Evolutionary conservation across 1,139 yeast species (phyloP).

Genomic region (Hyphopichia fennica): DNA sequence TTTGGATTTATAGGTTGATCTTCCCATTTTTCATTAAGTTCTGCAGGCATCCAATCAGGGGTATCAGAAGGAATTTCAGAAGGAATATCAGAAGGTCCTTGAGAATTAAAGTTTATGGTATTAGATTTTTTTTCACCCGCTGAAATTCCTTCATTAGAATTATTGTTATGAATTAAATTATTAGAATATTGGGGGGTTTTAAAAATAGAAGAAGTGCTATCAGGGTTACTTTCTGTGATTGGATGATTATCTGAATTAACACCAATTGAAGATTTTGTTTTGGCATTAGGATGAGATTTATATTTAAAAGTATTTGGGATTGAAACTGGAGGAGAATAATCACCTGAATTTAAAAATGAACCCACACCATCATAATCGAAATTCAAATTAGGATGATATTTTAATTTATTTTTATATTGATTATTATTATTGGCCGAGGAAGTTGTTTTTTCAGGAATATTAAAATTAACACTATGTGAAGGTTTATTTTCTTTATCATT

Average conservation of each 20-base stretch:
- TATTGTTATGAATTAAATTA: not conserved
- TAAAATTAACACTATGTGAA: not conserved
- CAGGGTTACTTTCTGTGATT: too few relatives aligned
- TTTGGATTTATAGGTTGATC: conserved; percentile 6
- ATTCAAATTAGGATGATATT: conserved; percentile 34
- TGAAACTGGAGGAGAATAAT: conserved; percentile 22
- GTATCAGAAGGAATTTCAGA: too few relatives aligned
- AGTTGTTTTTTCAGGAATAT: not conserved
- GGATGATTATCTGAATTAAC: not conserved
- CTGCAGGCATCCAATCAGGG: conserved; percentile 50
- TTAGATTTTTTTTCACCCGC: not conserved
- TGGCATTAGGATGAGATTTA: conserved; percentile 49
- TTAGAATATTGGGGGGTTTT: not conserved
- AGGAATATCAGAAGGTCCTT: too few relatives aligned
- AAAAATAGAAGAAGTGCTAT: not conserved
- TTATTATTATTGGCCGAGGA: conserved; percentile 1
- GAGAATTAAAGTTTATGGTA: not conserved
- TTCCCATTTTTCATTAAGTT: conserved; percentile 39
- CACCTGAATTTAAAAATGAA: conserved; percentile 6
- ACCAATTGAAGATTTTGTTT: conserved; percentile 34
- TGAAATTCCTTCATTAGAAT: not conserved
- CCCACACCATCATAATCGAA: conserved; percentile 24
- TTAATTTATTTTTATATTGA: conserved; percentile 33
- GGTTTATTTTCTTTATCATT: not conserved
- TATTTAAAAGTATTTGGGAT: conserved; percentile 49